Evolutionary conservation across 208 protist genomes (phyloP).

Genomic region (Herpetomonas samuelpessoai): DNA sequence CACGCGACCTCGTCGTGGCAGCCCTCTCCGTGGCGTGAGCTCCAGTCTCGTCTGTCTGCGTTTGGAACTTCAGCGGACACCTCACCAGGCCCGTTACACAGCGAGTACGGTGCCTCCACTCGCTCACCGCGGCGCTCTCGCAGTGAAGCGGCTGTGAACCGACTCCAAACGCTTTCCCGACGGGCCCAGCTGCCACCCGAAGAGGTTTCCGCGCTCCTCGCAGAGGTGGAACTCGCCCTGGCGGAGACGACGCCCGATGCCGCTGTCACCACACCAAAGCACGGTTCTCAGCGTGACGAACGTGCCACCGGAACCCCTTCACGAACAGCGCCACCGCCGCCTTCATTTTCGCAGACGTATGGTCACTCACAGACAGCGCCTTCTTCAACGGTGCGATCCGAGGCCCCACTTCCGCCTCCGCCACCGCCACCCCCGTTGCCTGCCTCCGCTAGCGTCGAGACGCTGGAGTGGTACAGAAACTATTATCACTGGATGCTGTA

Average conservation of each 20-base stretch:
- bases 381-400: conserved; percentile 9
- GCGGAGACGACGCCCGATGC: no score
- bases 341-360: conserved; percentile 16
- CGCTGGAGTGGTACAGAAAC: conserved; percentile 43
- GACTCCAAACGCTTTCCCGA: conserved; percentile 18
- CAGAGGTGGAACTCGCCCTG: conserved; percentile 34
- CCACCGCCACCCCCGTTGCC: not conserved
- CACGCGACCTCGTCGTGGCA: no score
- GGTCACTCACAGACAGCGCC: conserved; percentile 9
- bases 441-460: not conserved
- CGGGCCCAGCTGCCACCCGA: conserved; percentile 7
- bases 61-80: not conserved
- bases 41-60: not conserved
- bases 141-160: conserved; percentile 4
- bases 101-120: no score
- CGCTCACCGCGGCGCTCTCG: not conserved
- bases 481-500: conserved; percentile 71
- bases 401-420: not conserved
- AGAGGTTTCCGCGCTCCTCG: conserved; percentile 32
- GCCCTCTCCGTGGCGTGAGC: conserved; percentile 1
- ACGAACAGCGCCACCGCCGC: no score
- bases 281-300: not conserved
- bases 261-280: no score
- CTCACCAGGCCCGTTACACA: not conserved
- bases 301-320: conserved; percentile 1